Conservation (phyloP, 257 asterid species). For the Solanum piurae region DNA sequence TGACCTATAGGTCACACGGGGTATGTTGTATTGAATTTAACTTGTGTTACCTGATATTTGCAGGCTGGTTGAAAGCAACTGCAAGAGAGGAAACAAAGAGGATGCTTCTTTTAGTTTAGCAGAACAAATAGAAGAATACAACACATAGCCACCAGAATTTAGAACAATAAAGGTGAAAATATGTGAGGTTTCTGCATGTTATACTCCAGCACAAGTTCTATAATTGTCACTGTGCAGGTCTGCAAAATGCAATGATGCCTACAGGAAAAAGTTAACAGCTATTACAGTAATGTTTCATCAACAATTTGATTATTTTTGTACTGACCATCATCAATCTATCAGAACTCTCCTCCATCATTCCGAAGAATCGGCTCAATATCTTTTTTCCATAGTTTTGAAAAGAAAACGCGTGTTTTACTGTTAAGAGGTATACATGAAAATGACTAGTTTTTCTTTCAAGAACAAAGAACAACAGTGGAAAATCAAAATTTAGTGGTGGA, state of each 20-base stretch:
- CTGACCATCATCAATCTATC: neutral
- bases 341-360: neutral
- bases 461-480: neutral
- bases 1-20: neutral
- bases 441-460: neutral
- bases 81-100: neutral
- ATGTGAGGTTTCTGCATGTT: neutral
- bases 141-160: neutral
- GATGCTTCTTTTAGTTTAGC: neutral
- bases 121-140: neutral
- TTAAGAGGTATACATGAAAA: neutral
- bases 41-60: neutral
- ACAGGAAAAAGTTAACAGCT: neutral
- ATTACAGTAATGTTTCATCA: neutral
- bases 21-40: neutral
- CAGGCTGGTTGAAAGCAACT: slow-evolving; percentile 1
- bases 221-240: neutral
- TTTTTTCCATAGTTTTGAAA: neutral
- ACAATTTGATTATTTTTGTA: neutral
- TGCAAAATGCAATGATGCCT: neutral
- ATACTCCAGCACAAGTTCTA: neutral
- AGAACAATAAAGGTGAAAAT: neutral
- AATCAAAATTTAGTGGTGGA: neutral
- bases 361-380: neutral
- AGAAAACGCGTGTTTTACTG: neutral